phyloP scores from a whole-genome alignment of 352 stramenopile species.

The Phytophthora meadii region DNA sequence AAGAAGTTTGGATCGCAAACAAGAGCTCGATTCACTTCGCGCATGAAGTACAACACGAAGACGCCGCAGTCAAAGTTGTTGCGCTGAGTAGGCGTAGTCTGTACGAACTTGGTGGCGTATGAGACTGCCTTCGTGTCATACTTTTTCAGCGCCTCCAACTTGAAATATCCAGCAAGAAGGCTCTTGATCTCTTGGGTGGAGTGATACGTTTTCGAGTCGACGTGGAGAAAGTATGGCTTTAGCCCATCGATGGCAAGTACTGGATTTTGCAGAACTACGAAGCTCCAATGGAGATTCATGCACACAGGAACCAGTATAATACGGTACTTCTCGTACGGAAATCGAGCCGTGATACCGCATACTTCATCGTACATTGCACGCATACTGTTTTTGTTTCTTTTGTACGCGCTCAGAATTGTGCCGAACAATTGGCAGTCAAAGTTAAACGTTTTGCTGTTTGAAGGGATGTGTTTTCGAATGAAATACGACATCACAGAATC shows the following conservation, averaged over 20 bases:
- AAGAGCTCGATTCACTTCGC: too few species aligned
- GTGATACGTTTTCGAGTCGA: too few species aligned
- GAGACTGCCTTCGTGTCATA: too few species aligned
- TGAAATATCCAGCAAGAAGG: too few species aligned
- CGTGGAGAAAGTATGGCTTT: too few species aligned
- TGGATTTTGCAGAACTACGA: slow-evolving; percentile 7
- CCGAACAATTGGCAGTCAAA: background rate
- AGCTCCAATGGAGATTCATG: slow-evolving; percentile 9
- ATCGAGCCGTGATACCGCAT: background rate
- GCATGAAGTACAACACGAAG: too few species aligned
- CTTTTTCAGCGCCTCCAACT: too few species aligned
- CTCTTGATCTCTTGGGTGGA: too few species aligned
- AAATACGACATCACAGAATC: background rate
- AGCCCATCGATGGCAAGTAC: background rate
- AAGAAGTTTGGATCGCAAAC: too few species aligned
- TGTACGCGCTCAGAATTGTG: background rate
- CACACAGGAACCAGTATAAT: background rate
- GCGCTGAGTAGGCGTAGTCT: too few species aligned
- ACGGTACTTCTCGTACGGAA: slow-evolving; percentile 2
- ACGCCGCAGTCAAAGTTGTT: too few species aligned
- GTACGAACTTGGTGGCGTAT: too few species aligned
- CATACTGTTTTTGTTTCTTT: background rate
- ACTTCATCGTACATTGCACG: background rate
- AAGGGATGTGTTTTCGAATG: background rate
- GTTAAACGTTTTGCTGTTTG: background rate